phyloP scores from a whole-genome alignment of 2,329 filamentous ascomycete species.

The Aspergillus flavus region DNA sequence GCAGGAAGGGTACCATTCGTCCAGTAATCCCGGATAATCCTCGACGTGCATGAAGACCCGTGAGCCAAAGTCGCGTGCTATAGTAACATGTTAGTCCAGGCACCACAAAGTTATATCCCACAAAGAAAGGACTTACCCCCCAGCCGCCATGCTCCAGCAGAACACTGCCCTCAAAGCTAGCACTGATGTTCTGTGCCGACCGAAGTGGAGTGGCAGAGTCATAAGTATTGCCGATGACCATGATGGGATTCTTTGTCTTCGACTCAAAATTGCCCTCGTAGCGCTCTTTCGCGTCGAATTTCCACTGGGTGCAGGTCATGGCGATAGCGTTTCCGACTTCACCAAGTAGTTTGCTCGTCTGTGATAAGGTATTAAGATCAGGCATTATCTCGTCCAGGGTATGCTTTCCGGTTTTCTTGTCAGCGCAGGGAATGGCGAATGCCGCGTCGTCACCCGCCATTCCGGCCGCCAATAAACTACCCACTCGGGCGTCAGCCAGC shows the following conservation, averaged over 20 bases:
- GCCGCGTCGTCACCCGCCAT: background rate
- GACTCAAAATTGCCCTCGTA: constrained; percentile 26
- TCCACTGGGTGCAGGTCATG: constrained; percentile 22
- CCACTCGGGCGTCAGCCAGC: background rate
- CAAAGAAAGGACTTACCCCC: constrained; percentile 4
- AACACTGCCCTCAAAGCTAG: constrained; percentile 23
- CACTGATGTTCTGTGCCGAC: constrained; percentile 24
- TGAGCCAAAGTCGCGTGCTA: constrained; percentile 22
- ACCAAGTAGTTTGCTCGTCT: constrained; percentile 3
- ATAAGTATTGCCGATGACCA: constrained; percentile 27
- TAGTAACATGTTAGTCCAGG: background rate
- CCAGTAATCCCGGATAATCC: constrained; percentile 36
- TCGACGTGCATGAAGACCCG: constrained; percentile 36
- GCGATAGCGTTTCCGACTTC: constrained; percentile 9
- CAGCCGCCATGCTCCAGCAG: constrained; percentile 26
- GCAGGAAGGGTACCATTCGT: constrained; percentile 38
- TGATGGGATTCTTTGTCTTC: constrained; percentile 25
- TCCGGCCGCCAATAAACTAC: background rate
- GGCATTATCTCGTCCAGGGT: background rate
- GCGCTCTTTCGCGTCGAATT: constrained; percentile 25
- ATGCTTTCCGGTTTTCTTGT: background rate
- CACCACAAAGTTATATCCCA: background rate
- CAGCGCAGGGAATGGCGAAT: constrained; percentile 3
- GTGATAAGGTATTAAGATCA: background rate
- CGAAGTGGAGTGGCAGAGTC: constrained; percentile 26